These are phyloP conservation scores for Penicillium sp. DNA, from an alignment of 2,329 filamentous ascomycete species.

Conservation along the genomic window DNA sequence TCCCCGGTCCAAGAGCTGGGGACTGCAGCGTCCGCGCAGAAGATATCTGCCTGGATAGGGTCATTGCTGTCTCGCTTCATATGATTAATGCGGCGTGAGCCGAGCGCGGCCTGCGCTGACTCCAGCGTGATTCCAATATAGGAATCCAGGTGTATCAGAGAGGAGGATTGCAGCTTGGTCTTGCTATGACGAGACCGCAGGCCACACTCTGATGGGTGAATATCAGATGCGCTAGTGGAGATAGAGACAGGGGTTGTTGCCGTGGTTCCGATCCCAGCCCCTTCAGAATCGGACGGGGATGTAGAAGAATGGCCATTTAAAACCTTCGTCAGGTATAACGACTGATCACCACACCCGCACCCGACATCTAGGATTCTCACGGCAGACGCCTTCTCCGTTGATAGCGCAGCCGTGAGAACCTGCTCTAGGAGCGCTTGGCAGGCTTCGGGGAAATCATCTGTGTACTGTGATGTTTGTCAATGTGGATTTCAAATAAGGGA, in stretches of 20 bases:
- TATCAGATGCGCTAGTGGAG: background rate
- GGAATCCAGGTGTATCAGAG: background rate
- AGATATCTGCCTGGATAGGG: slow-evolving; percentile 25
- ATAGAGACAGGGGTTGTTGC: background rate
- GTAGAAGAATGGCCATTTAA: slow-evolving; percentile 11
- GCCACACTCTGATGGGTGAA: background rate
- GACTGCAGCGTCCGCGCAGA: slow-evolving; percentile 44
- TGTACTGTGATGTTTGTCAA: slow-evolving; percentile 19
- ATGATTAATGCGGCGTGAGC: slow-evolving; percentile 14
- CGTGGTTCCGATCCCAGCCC: background rate
- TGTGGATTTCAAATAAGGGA: background rate
- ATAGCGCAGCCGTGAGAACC: slow-evolving; percentile 42
- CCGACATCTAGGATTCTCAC: slow-evolving; percentile 44
- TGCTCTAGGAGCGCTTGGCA: slow-evolving; percentile 44
- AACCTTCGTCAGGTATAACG: slow-evolving; percentile 37
- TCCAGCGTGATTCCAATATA: slow-evolving; percentile 44
- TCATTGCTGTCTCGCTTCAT: slow-evolving; percentile 1
- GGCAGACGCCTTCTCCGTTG: slow-evolving; percentile 13
- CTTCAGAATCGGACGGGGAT: background rate
- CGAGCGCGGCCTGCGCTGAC: slow-evolving; percentile 37
- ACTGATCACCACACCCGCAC: slow-evolving; percentile 54
- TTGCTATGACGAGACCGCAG: background rate
- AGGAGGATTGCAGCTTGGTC: background rate
- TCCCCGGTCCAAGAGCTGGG: slow-evolving; percentile 38
- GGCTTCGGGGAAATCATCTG: slow-evolving; percentile 39